A percentile compares a stretch with the other conserved stretches of the same genome.
Conservation (phyloP, 2,329 filamentous ascomycete genomes). For the Verticillium tricorpus region DNA sequence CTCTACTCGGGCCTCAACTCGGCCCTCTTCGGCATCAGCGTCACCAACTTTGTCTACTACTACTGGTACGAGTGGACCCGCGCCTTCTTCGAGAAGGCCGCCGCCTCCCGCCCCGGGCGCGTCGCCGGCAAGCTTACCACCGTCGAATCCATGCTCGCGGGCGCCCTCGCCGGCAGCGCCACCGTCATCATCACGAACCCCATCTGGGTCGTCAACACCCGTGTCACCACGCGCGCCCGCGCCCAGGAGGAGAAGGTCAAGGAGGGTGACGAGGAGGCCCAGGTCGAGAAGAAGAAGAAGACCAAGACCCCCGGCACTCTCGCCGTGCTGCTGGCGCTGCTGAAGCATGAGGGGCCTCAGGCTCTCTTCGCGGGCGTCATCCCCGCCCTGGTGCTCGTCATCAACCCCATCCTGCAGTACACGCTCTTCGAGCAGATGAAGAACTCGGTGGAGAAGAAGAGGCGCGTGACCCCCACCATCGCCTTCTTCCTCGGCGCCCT, state of each 20-base stretch:
- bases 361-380: slow-evolving; percentile 90
- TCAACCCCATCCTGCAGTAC: slow-evolving; percentile 98
- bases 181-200: slow-evolving; percentile 97
- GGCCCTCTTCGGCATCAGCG: slow-evolving; percentile 92
- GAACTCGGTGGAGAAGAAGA: slow-evolving; percentile 72
- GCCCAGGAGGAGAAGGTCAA: slow-evolving; percentile 56
- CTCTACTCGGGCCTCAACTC: slow-evolving; percentile 92
- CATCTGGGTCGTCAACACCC: slow-evolving; percentile 98
- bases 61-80: slow-evolving; percentile 99
- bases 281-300: slow-evolving; percentile 31
- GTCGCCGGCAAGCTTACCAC: slow-evolving; percentile 81
- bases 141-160: slow-evolving; percentile 89
- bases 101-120: slow-evolving; percentile 68
- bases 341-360: slow-evolving; percentile 77
- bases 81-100: slow-evolving; percentile 76
- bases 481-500: slow-evolving; percentile 89
- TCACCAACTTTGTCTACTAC: slow-evolving; percentile 99
- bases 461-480: slow-evolving; percentile 74
- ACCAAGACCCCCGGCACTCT: slow-evolving; percentile 66
- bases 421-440: slow-evolving; percentile 98
- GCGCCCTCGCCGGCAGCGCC: slow-evolving; percentile 86
- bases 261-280: slow-evolving; percentile 33
- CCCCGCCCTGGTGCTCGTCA: slow-evolving; percentile 87
- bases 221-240: slow-evolving; percentile 86
- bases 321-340: slow-evolving; percentile 72